Conservation (phyloP, 768 basidiomycete genomes). For the Polyporus arcularius region DNA sequence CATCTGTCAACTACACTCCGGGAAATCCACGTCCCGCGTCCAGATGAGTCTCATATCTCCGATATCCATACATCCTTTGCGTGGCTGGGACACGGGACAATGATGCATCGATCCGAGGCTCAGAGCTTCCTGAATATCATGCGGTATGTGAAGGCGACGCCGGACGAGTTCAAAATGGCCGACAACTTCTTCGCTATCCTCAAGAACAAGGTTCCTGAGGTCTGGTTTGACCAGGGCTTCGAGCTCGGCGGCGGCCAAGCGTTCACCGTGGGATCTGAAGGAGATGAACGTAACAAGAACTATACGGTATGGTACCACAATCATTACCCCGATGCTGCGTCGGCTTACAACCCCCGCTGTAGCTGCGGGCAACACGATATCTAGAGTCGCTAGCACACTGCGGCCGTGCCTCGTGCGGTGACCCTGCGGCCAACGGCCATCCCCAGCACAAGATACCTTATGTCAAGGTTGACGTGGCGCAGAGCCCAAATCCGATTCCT, state of each 20-base stretch:
- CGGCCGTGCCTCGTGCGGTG: slow-evolving; percentile 19
- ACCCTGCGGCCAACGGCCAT: slow-evolving; percentile 5
- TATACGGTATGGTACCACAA: slow-evolving; percentile 52
- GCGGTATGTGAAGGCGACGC: slow-evolving; percentile 41
- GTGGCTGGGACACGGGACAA: slow-evolving; percentile 67
- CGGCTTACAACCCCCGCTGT: background rate
- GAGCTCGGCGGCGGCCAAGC: slow-evolving; percentile 59
- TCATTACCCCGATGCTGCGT: background rate
- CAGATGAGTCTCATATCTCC: slow-evolving; percentile 20
- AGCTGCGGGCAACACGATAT: slow-evolving; percentile 48
- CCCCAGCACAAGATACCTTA: slow-evolving; percentile 18
- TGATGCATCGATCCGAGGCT: slow-evolving; percentile 46
- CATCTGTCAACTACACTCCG: slow-evolving; percentile 56
- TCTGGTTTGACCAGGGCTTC: slow-evolving; percentile 67
- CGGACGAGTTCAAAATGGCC: slow-evolving; percentile 61
- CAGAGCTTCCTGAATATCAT: slow-evolving; percentile 53
- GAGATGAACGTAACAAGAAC: slow-evolving; percentile 54
- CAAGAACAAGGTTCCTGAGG: slow-evolving; percentile 54
- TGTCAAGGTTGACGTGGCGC: slow-evolving; percentile 8
- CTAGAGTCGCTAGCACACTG: slow-evolving; percentile 25
- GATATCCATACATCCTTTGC: slow-evolving; percentile 57
- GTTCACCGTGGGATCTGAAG: slow-evolving; percentile 62
- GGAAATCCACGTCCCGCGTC: slow-evolving; percentile 35
- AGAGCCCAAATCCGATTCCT: background rate
- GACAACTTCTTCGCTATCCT: slow-evolving; percentile 71